Percentiles rank a stretch among this genome's conserved stretches.
Evolutionary conservation across 208 protist genomes (phyloP).

Genomic region (Crithidia sp.): DNA sequence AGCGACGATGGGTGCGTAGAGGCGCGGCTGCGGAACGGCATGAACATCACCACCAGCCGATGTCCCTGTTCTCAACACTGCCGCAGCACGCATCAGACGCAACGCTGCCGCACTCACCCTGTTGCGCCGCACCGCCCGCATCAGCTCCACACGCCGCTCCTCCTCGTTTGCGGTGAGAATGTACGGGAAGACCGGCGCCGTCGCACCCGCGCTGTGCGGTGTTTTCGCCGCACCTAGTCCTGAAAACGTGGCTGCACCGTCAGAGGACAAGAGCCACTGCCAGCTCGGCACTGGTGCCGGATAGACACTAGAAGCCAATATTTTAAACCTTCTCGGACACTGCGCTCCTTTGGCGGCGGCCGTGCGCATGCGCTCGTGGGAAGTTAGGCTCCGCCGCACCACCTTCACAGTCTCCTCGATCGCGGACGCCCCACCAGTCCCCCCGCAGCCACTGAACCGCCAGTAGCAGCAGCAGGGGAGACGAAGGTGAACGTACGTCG

Average conservation of each 20-base stretch:
- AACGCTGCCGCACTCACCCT: conserved; percentile 15
- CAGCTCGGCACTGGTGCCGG: neutral
- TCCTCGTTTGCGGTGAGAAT: conserved; percentile 7
- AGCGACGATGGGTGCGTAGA: conserved; percentile 31
- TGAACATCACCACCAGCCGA: neutral
- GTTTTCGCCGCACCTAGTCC: no score
- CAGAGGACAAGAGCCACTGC: conserved; percentile 2
- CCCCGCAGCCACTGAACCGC: no score
- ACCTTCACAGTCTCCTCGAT: no score
- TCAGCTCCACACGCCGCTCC: neutral
- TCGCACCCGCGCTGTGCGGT: neutral
- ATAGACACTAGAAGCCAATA: no score
- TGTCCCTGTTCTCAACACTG: neutral
- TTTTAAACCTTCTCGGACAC: neutral
- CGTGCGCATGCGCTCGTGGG: no score
- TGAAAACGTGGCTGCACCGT: no score
- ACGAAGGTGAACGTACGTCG: no score
- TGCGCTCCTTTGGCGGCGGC: neutral
- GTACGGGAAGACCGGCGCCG: conserved; percentile 16
- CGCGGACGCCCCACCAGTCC: no score
- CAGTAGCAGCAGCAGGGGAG: no score
- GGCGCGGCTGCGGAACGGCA: conserved; percentile 15
- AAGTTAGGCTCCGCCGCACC: no score
- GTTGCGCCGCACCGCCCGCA: conserved; percentile 15
- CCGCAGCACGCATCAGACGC: conserved; percentile 1